Conservation (phyloP, 805 yeast genomes). For the Saccharomyces mikatae region DNA sequence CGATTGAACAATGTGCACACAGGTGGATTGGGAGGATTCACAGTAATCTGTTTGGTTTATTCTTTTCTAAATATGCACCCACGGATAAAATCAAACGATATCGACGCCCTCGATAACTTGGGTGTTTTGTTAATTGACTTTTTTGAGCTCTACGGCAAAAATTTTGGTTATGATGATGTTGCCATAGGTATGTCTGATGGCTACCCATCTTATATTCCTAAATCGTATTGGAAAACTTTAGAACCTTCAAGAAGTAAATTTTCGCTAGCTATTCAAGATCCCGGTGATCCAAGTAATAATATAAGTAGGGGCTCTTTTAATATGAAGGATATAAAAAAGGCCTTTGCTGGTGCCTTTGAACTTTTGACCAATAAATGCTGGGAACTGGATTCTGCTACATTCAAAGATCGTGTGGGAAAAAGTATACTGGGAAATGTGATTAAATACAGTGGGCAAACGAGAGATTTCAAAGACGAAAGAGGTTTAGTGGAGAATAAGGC, state of each 20-base stretch:
- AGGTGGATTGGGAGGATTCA: conserved; percentile 92
- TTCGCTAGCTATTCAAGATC: conserved; percentile 76
- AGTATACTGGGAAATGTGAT: conserved; percentile 76
- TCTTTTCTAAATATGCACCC: conserved; percentile 80
- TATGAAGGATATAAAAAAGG: conserved; percentile 65
- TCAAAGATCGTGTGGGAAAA: conserved; percentile 59
- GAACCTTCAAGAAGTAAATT: conserved; percentile 38
- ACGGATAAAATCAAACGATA: conserved; percentile 54
- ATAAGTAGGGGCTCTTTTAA: conserved; percentile 81
- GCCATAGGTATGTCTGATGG: conserved; percentile 57
- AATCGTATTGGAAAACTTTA: conserved; percentile 45
- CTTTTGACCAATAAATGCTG: conserved; percentile 66
- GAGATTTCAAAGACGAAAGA: conserved; percentile 76
- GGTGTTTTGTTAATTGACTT: conserved; percentile 87
- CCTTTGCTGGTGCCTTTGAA: conserved; percentile 85
- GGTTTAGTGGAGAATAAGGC: conserved; percentile 56
- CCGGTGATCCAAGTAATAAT: conserved; percentile 73
- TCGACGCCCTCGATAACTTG: conserved; percentile 62
- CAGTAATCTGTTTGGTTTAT: conserved; percentile 80
- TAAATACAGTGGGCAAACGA: conserved; percentile 59
- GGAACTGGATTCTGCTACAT: conserved; percentile 56
- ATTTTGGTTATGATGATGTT: conserved; percentile 75
- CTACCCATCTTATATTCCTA: conserved; percentile 50
- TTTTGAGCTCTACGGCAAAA: conserved; percentile 84
- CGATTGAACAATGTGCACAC: conserved; percentile 78